These are phyloP conservation scores for Fonsecaea nubica DNA, from an alignment of 2,329 filamentous ascomycete genomes.

Conservation along the genomic window DNA sequence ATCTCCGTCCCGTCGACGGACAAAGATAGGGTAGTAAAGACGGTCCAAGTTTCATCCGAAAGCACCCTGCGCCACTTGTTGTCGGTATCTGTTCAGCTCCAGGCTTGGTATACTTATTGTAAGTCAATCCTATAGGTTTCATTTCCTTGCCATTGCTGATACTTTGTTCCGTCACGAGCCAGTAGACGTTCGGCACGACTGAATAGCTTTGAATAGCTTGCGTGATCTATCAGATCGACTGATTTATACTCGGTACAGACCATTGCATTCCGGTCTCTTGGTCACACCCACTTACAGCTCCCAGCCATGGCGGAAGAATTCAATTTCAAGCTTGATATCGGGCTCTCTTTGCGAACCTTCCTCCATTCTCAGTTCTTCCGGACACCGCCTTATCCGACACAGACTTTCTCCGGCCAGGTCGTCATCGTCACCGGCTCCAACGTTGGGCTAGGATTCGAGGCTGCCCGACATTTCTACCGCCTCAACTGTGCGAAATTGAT, in stretches of 20 bases:
- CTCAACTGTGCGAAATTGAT: constrained; percentile 53
- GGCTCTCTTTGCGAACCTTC: constrained; percentile 19
- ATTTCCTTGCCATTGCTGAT: background rate
- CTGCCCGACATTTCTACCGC: constrained; percentile 51
- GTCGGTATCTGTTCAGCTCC: background rate
- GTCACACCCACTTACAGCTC: background rate
- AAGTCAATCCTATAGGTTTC: background rate
- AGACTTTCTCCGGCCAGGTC: constrained; percentile 41
- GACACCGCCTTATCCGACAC: constrained; percentile 30
- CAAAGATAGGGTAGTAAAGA: background rate
- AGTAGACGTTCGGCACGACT: background rate
- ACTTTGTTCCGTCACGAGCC: background rate
- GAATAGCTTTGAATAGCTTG: background rate
- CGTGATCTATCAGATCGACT: background rate
- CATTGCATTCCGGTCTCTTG: background rate
- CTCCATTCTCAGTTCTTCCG: constrained; percentile 37
- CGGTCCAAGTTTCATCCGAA: constrained; percentile 4
- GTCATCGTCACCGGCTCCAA: constrained; percentile 60
- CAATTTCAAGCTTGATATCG: constrained; percentile 23
- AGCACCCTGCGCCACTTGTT: background rate
- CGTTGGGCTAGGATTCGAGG: constrained; percentile 56
- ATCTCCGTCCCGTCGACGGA: background rate
- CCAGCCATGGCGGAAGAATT: constrained; percentile 29
- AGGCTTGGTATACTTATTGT: background rate
- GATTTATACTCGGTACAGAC: background rate